Evolutionary conservation across 1,284 basidiomycete genomes (phyloP), one percentile per base, ranked within the genome.

Genomic region (Heterobasidion occidentale): DNA sequence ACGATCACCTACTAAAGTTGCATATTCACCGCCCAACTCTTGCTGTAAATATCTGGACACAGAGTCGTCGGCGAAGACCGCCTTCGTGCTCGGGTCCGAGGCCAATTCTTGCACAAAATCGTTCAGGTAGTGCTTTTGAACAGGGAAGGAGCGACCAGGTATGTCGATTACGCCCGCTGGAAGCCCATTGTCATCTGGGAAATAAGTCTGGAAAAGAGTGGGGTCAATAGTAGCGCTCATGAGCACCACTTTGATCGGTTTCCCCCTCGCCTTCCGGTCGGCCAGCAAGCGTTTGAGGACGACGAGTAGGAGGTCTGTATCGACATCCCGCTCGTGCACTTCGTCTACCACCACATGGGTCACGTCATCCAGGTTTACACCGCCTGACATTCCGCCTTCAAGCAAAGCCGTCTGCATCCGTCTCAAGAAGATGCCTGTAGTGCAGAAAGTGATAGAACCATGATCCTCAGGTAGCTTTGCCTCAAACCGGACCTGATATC

Each of bases 211-310:
- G 80, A 98, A 98, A 36, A 97, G 79, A 0, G 81, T 82, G 1
- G 94, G 89, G 65, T 98, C 90, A 69, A 98, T 93, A 36, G 95
- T 98, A 2, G 95, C 94, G 65, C 92, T 96, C 94, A 98, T 98
- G 56, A 98, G 81, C 47, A 98, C 74, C 60, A 98, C 78, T 71
- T 94, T 96, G 71, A 98, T 75, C 9, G 92, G 90, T 52, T 84
- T 81, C 36, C 83, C 81, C 61, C 85, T 83, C 4, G 80, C 76
- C 65, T 83, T 86, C 61, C 94, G 82, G 61, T 94, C 88, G 7
- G 80, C 82, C 62, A 97, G 70, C 19, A 97, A 71, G 20, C 91
- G 85, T 73, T 96, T 95, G 61, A 98, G 79, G 12, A 96, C 92
- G 57, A 96, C 92, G 9, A 99, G 81, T 50, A 96, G 73, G 50